Evolutionary conservation across 106 monocot species (phyloP), one percentile per base, ranked within the genome.

Genomic region (Dioscorea zingiberensis): DNA sequence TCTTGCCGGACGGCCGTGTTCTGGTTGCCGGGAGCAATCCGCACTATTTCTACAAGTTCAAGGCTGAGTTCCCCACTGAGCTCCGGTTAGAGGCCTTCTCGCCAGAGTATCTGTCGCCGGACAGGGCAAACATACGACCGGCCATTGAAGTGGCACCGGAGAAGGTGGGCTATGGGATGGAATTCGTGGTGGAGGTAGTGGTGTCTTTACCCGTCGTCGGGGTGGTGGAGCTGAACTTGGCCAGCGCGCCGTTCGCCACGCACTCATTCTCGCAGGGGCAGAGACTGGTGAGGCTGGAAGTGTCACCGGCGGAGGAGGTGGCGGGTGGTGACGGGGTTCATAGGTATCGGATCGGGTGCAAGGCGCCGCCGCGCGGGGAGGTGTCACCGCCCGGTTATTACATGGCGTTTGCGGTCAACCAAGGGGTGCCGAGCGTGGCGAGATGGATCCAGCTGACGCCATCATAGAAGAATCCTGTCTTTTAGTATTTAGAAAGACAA

Each of bases 191-290:
- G 59, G 71, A 77, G 59, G 79, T 83, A 57, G 45, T 60, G 67
- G 79, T 76, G 48, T 60, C 18, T 23, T 21, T 87, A 38, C 73
- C 83, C 44, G 55, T 74, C 54, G 87, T 87, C 65, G 87, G 71
- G 21, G 22, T 83, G 2, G 27, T 87, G 58, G 83, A 83, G 65
- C 64, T 80, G 55, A 83, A 77, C 56, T 25, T 83, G 48, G 77
- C 73, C 18, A 83, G 73, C 27, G 80, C 87, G 14, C 83, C 87
- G 27, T 87, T 83, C 70, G 65, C 74, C 13, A 83, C 87, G 12
- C 87, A 87, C 65, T 87, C 87, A 15, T 83, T 83, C 67, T 76
- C 80, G 21, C 71, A 73, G 80, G 83, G 83, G 54, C 87, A 87
- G 76, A 76, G 87, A 68, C 58, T 87, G 62, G 79, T 82, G 21